A percentile compares a stretch with the other conserved stretches of the same genome.
Evolutionary conservation across 202 grass and related monocot species (phyloP).

Genomic region (Elaeis oleifera): DNA sequence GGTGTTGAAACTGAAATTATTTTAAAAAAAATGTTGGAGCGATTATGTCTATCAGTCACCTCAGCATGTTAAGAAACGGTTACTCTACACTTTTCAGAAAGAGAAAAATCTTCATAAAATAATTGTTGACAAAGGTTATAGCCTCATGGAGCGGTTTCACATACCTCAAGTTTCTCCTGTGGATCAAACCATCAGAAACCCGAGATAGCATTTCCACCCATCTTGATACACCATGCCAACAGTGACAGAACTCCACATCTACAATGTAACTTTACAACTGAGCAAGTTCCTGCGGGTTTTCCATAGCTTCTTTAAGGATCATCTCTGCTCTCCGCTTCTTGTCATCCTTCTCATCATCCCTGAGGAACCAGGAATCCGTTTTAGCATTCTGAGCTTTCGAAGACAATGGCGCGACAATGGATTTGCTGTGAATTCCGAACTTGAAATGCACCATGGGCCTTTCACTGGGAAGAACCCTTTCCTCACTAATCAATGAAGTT

Average conservation of each 20-base stretch:
- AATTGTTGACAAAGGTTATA: neutral
- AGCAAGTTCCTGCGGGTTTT: constrained; percentile 58
- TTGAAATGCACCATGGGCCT: constrained; percentile 57
- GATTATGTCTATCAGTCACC: constrained; percentile 3
- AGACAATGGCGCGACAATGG: constrained; percentile 16
- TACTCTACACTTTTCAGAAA: constrained; percentile 1
- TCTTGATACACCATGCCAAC: constrained; percentile 5
- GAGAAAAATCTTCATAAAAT: neutral
- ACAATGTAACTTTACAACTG: constrained; percentile 28
- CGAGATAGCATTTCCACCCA: neutral
- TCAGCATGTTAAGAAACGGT: neutral
- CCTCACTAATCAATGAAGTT: constrained; percentile 32
- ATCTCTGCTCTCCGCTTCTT: constrained; percentile 65
- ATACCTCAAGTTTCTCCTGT: constrained; percentile 3
- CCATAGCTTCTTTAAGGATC: constrained; percentile 77
- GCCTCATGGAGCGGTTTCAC: neutral
- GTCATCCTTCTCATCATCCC: constrained; percentile 70
- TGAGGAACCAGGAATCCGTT: constrained; percentile 50
- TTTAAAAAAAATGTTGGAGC: too few species aligned
- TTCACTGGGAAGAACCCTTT: constrained; percentile 42
- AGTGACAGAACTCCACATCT: constrained; percentile 27
- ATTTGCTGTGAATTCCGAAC: constrained; percentile 47
- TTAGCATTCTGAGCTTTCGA: constrained; percentile 35
- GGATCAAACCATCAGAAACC: constrained; percentile 2
- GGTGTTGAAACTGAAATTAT: too few species aligned